Base-by-base conservation (phyloP, 2,329 filamentous ascomycete genomes). In the Diplodia mutila region DNA sequence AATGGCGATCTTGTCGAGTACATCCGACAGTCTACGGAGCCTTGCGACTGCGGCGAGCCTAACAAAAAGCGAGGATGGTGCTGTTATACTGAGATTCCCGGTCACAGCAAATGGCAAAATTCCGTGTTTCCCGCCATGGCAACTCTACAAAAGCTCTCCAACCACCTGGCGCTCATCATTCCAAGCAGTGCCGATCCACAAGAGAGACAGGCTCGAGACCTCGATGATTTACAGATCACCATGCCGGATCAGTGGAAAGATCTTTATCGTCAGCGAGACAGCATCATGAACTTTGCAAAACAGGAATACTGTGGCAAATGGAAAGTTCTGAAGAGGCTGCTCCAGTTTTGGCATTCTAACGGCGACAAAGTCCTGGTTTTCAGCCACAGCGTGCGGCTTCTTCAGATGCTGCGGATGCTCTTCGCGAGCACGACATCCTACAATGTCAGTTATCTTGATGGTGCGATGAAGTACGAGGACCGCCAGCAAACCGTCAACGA, bases 311-410 rank as follows among this genome's bases (percentile, higher is more conserved):
- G 95, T 75, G 95, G 95, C 3, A 99, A 99, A 79, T 99, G 95
- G 95, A 93, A 92, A 75, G 88, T 99, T 0, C 79, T 99, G 34
- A 92, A 90, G 77, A 94, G 92, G 73, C 83, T 99, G 4, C 85
- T 99, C 7, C 90, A 89, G 66, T 94, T 95, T 78, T 99, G 95
- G 95, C 88, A 97, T 75, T 84, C 86, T 16, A 93, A 91, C 74
- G 92, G 93, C 16, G 93, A 97, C 80, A 99, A 98, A 78, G 95
- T 97, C 0, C 85, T 99, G 0, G 90, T 99, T 2, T 99, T 99
- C 77, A 97, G 92, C 0, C 94, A 98, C 74, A 96, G 91, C 69
- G 93, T 98, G 4, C 88, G 91, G 2, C 83, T 99, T 2, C 81
- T 99, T 27, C 89, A 88, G 53, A 95, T 98, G 76, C 82, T 99